Evolutionary conservation across 2,329 filamentous ascomycete species (phyloP), one percentile per base, ranked within the genome.

Genomic region (Fonsecaea pugnacius): DNA sequence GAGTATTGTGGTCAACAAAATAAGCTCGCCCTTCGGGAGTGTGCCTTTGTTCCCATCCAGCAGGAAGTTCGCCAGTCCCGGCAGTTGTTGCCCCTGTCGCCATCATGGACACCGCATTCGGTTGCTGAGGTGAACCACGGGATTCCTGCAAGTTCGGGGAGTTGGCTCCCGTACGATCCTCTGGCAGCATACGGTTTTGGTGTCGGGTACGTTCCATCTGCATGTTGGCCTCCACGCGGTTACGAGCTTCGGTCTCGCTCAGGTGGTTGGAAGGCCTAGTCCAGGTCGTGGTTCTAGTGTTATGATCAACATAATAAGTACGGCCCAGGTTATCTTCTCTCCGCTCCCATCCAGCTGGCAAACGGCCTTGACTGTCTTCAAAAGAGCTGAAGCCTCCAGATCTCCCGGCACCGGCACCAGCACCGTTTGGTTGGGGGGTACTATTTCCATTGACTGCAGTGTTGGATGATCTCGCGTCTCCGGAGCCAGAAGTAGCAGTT

Each of bases 281-380:
- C 95, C 95, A 99, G 71, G 94, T 98, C 0, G 95, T 99, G 61
- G 95, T 94, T 72, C 95, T 85, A 6, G 93, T 96, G 77, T 98
- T 98, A 77, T 98, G 95, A 74, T 99, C 95, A 58, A 99, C 95
- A 75, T 98, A 99, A 76, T 99, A 99, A 24, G 94, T 98, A 73
- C 95, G 87, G 58, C 95, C 94, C 50, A 98, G 79, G 71, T 97
- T 95, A 76, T 99, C 95, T 77, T 98, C 94, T 62, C 95, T 87
- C 62, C 95, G 88, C 79, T 99, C 95, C 94, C 95, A 99, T 36
- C 95, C 95, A 57, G 91, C 88, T 36, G 95, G 95, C 60, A 99
- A 79, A 71, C 94, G 89, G 63, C 95, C 95, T 74, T 97, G 93
- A n/a, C 89, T 87, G 78, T 99, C 95, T 79, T 98, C 94, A 70